Evolutionary conservation across 495 filamentous ascomycete genomes (phyloP).

Genomic region (Neurospora sp.): DNA sequence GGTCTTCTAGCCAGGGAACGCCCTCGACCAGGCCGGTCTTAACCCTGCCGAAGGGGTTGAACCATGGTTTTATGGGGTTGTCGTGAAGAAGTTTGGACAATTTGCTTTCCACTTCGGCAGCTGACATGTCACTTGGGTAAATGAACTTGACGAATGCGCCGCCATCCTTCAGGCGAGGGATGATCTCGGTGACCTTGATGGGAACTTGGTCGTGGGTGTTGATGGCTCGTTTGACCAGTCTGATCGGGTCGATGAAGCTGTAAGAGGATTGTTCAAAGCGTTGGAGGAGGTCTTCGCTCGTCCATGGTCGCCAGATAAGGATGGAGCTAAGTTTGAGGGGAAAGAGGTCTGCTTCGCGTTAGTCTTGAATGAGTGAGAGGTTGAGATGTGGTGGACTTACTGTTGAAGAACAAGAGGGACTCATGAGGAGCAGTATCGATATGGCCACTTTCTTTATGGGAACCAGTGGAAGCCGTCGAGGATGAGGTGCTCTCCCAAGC

Average conservation of each 20-base stretch:
- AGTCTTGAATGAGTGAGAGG: neutral
- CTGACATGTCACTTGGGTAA: conserved; percentile 41
- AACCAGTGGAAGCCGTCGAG: neutral
- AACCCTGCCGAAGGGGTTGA: conserved; percentile 69
- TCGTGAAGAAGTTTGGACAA: conserved; percentile 46
- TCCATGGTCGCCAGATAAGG: conserved; percentile 49
- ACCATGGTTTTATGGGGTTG: conserved; percentile 76
- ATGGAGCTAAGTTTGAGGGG: conserved; percentile 66
- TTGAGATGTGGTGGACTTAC: neutral
- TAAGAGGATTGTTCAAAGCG: conserved; percentile 49
- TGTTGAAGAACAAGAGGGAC: neutral
- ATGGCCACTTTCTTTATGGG: neutral
- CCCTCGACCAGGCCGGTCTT: conserved; percentile 63
- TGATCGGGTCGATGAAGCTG: conserved; percentile 52
- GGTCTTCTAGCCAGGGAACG: conserved; percentile 89
- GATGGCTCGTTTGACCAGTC: conserved; percentile 52
- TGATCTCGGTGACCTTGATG: conserved; percentile 65
- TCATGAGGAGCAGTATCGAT: neutral
- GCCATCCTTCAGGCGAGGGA: conserved; percentile 81
- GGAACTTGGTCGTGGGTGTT: conserved; percentile 36
- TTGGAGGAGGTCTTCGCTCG: conserved; percentile 49
- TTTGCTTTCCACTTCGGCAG: conserved; percentile 47
- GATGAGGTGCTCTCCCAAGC: neutral
- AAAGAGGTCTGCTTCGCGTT: conserved; percentile 41
- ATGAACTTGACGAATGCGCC: conserved; percentile 88